Base-by-base conservation (phyloP, 2,329 filamentous ascomycete species). In the Phyllosticta ampelicida region DNA sequence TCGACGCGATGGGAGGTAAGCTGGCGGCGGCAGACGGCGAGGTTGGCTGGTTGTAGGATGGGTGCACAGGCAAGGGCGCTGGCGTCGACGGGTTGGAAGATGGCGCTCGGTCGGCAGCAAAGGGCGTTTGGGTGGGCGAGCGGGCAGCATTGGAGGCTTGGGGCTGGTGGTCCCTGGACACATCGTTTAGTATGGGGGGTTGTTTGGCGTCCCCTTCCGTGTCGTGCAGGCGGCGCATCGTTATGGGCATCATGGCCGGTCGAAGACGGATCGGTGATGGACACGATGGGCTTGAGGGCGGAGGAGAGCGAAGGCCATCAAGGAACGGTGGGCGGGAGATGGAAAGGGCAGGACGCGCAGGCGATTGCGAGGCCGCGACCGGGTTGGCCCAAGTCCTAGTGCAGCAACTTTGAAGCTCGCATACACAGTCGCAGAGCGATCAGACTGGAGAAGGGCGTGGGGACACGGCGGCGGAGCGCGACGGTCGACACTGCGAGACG, bases 1-100 rank as follows among this genome's bases (percentile, higher is more conserved):
- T 69, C 59, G 70, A 68, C 65, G 64, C 67, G 65, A 73, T 69
- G 63, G 72, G 67, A 61, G 72, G 73, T 51, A 74, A 68, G 61
- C 28, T 52, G 28, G 71, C 71, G 62, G 70, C 65, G 56, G 71
- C 61, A 26, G 62, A 66, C 13, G 73, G 70, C 48, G 72, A 70
- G 50, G 67, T 59, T 48, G 74, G 74, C 55, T 70, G 67, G 30
- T 63, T 64, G 63, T 62, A 65, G 61, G 63, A 61, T 58, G 61
- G 63, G 62, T 60, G 66, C 63, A 64, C 63, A 61, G 60, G 65
- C 63, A 64, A 68, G 64, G 65, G 70, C 62, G 65, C 68, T 63
- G 66, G 67, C 55, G 65, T 70, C 63, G 61, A 65, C 61, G 64
- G 67, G 59, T 57, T 61, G 52, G 71, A 70, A 58, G 64, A 66